phyloP scores from a whole-genome alignment of 371 early-diverging fungal genomes.

The Amoeboaphelidium protococcarum region DNA sequence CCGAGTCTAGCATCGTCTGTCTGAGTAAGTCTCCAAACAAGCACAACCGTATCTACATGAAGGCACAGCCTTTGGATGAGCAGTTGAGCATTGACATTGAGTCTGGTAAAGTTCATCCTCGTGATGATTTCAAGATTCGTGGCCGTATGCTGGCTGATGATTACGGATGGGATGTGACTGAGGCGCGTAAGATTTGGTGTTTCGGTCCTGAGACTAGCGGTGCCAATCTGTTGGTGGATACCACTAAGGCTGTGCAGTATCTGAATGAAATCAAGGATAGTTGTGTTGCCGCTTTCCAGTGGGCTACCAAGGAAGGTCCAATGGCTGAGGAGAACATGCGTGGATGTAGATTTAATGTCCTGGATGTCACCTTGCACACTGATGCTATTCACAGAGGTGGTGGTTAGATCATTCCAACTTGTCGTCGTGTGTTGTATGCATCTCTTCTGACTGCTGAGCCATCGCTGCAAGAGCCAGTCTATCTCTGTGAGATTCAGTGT shows the following conservation, averaged over 20 bases:
- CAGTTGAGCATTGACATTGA: constrained; percentile 67
- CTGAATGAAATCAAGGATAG: constrained; percentile 98
- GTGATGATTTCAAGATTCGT: constrained; percentile 91
- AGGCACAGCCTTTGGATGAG: constrained; percentile 66
- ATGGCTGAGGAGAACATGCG: constrained; percentile 89
- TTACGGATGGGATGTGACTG: constrained; percentile 84
- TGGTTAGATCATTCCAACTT: constrained; percentile 95
- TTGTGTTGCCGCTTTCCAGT: constrained; percentile 79
- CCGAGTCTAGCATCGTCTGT: constrained; percentile 48
- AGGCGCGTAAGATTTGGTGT: constrained; percentile 98
- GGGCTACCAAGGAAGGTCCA: constrained; percentile 84
- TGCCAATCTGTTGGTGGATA: constrained; percentile 85
- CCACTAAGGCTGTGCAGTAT: constrained; percentile 96
- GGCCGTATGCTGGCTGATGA: constrained; percentile 79
- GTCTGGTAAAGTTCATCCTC: constrained; percentile 54
- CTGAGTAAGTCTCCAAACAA: constrained; percentile 99
- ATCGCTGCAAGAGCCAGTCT: constrained; percentile 94
- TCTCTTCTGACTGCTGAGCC: constrained; percentile 70
- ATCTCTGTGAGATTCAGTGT: constrained; percentile 90
- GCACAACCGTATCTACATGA: constrained; percentile 99
- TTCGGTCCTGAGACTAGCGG: constrained; percentile 95
- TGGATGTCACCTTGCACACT: constrained; percentile 93
- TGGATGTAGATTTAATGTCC: constrained; percentile 91
- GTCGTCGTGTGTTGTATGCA: constrained; percentile 89
- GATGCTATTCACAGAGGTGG: constrained; percentile 99